Base-by-base conservation (phyloP, 2,329 filamentous ascomycete species). In the Alternaria triticina region DNA sequence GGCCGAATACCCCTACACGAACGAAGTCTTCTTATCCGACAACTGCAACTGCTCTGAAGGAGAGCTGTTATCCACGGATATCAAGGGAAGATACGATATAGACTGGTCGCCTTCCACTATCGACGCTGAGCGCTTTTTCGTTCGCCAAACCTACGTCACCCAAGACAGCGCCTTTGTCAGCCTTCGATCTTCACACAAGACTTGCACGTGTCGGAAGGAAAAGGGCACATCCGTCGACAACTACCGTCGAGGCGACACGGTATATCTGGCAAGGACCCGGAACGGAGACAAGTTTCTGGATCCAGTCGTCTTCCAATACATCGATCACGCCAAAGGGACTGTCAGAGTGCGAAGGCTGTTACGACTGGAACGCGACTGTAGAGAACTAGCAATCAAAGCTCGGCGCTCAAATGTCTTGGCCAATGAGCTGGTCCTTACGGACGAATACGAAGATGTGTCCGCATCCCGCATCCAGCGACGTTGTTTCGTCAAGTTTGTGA, bases 11-110 rank as follows among this genome's bases (percentile, higher is more conserved):
- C 90, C 90, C 0, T 89, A 88, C 77, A 65, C 80, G 0, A 91
- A 94, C 55, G 92, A 96, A 77, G 78, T 96, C 0, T 96, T 96
- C 65, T 79, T 95, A 0, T 92, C 89, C 0, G 87, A 93, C 54
- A 88, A 94, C 62, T 95, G 93, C 79, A 91, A 89, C 1, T 96
- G 92, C 65, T 75, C 81, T 0, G 82, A 86, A 17, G 73, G 80
- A 0, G 83, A 84, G 27, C 82, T 92, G 4, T 68, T 82, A 0
- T 83, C 85, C 1, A 77, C 84, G 0, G 85, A 92, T 33, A 82
- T 94, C 0, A 71, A 88, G 0, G 83, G 83, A 0, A 86, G 86
- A 2, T 86, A 91, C 44, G 67, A 83, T 0, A 84, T 94, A 0
- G 83, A 87, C 3, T 84, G 79, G 64, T 89, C 87, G 78, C 86